phyloP scores from a whole-genome alignment of 306 rosid species.

The Urtica urens region DNA sequence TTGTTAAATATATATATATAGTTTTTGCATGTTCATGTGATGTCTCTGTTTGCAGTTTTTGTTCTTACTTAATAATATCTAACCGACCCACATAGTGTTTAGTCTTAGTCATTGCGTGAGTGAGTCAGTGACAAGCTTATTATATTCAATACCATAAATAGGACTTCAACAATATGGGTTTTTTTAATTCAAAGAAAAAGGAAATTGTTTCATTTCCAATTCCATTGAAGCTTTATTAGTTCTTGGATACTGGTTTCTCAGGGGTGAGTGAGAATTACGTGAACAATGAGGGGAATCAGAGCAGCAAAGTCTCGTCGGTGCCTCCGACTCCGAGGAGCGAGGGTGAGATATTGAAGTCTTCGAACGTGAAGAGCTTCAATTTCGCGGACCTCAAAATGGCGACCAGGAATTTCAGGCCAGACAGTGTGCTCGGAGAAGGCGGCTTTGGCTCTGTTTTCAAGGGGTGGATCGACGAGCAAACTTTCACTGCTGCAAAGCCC shows the following conservation, averaged over 20 bases:
- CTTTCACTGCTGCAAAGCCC: constrained; percentile 37
- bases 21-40: no score
- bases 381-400: constrained; percentile 32
- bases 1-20: no score
- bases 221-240: background rate
- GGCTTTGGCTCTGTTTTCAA: constrained; percentile 45
- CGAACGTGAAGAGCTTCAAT: constrained; percentile 36
- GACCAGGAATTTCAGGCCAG: constrained; percentile 42
- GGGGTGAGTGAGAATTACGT: constrained; percentile 19
- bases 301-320: constrained; percentile 34
- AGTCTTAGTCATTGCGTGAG: no score
- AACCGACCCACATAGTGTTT: no score
- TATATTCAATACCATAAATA: no score
- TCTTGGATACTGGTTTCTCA: constrained; percentile 12
- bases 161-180: background rate
- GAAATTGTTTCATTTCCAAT: background rate
- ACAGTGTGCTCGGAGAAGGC: constrained; percentile 47
- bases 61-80: no score
- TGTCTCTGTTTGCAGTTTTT: no score
- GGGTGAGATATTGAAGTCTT: constrained; percentile 42
- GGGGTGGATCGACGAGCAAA: constrained; percentile 46
- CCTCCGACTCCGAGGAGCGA: constrained; percentile 38
- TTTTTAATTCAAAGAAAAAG: background rate
- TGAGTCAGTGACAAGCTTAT: no score
- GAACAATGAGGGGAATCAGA: constrained; percentile 16